Conservation (phyloP, 306 rosid genomes). For the Albizia julibrissin region DNA sequence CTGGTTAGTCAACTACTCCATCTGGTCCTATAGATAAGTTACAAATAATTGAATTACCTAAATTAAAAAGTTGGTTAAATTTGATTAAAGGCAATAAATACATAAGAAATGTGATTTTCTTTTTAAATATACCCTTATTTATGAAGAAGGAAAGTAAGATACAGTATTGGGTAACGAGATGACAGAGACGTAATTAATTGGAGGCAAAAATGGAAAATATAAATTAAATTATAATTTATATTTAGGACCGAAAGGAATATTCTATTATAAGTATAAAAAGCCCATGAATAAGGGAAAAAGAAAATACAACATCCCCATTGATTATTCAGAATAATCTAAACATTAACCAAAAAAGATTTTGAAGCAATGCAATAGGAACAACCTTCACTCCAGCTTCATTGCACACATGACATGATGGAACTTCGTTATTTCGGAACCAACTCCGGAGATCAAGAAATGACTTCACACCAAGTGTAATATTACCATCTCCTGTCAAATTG, state of each 20-base stretch:
- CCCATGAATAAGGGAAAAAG: neutral
- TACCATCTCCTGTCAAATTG: slow-evolving; percentile 37
- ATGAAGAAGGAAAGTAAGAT: no score
- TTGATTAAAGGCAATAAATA: no score
- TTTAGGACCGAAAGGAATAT: no score
- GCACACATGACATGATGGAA: slow-evolving; percentile 85
- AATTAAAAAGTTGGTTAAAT: no score
- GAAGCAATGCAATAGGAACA: slow-evolving; percentile 30
- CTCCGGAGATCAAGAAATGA: slow-evolving; percentile 73
- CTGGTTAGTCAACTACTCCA: neutral
- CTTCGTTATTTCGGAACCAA: slow-evolving; percentile 76
- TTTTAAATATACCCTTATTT: no score
- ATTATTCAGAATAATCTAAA: slow-evolving; percentile 22
- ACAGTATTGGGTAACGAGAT: no score
- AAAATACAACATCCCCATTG: neutral
- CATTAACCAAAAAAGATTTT: neutral
- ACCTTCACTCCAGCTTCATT: slow-evolving; percentile 98
- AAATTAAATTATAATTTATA: no score
- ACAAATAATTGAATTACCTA: no score
- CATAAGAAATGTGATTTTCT: no score
- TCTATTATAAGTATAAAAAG: slow-evolving; percentile 6
- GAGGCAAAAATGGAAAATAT: no score
- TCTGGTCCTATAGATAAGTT: no score
- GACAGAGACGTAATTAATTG: no score
- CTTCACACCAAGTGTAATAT: slow-evolving; percentile 56